Conservation (phyloP, 2,329 filamentous ascomycete genomes). For the Blastomyces parvus region DNA sequence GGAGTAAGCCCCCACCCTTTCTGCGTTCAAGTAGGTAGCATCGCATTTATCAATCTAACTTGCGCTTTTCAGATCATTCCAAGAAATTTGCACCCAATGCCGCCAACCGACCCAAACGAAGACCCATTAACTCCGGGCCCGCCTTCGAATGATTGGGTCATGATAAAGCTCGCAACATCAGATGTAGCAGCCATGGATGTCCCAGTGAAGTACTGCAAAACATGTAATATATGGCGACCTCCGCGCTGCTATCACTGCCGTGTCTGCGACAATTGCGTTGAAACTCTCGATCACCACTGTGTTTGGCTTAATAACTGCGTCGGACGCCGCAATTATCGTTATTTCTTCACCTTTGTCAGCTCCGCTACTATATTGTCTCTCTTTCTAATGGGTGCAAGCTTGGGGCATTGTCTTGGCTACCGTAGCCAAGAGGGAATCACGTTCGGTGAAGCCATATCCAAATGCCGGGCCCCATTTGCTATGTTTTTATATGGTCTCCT, state of each 20-base stretch:
- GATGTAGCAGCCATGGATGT: slow-evolving; percentile 87
- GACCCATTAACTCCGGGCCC: slow-evolving; percentile 76
- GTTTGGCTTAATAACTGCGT: slow-evolving; percentile 99
- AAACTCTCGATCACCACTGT: slow-evolving; percentile 96
- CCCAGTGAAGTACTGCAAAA: slow-evolving; percentile 95
- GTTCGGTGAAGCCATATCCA: slow-evolving; percentile 58
- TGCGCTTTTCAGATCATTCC: slow-evolving; percentile 65
- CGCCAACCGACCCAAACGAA: slow-evolving; percentile 62
- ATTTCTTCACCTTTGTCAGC: slow-evolving; percentile 87
- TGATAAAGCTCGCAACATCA: slow-evolving; percentile 71
- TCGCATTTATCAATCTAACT: neutral
- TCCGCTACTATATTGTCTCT: slow-evolving; percentile 66
- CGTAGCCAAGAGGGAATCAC: slow-evolving; percentile 52
- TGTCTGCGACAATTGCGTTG: slow-evolving; percentile 92
- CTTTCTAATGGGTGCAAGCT: slow-evolving; percentile 64
- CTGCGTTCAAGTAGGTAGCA: neutral
- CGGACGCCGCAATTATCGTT: slow-evolving; percentile 92
- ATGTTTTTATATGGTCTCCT: slow-evolving; percentile 77
- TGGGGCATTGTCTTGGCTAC: slow-evolving; percentile 75
- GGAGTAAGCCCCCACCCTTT: slow-evolving; percentile 55
- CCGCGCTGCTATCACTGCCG: slow-evolving; percentile 94
- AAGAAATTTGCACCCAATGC: slow-evolving; percentile 81
- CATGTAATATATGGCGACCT: slow-evolving; percentile 94
- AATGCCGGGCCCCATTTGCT: slow-evolving; percentile 72
- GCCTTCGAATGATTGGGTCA: slow-evolving; percentile 84